Evolutionary conservation across 768 basidiomycete genomes (phyloP).

Genomic region (Auriscalpium vulgare): DNA sequence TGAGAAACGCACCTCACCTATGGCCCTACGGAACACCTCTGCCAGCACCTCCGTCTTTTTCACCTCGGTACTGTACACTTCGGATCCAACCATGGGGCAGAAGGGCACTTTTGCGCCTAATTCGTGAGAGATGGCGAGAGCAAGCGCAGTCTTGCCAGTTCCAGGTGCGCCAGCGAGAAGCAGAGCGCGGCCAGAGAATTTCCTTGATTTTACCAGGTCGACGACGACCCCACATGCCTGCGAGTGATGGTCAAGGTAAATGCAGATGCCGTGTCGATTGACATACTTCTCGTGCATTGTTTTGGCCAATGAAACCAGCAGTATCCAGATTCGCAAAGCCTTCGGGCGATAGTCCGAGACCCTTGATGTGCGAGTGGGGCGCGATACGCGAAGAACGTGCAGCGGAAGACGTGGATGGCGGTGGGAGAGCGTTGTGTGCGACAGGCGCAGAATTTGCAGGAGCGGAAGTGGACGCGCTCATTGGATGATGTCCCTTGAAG

Average conservation of each 20-base stretch:
- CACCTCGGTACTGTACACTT: constrained; percentile 94
- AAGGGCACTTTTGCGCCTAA: constrained; percentile 93
- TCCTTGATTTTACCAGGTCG: constrained; percentile 83
- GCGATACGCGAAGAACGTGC: constrained; percentile 74
- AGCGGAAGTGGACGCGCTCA: constrained; percentile 13
- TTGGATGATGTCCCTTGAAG: not conserved
- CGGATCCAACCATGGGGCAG: constrained; percentile 97
- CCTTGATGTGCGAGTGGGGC: constrained; percentile 95
- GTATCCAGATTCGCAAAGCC: constrained; percentile 66
- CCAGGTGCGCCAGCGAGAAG: constrained; percentile 93
- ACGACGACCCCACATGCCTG: constrained; percentile 90
- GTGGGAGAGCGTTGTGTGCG: constrained; percentile 63
- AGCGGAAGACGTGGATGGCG: constrained; percentile 53
- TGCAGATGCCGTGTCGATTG: not conserved
- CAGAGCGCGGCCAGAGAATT: constrained; percentile 89
- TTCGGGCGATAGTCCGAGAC: constrained; percentile 81
- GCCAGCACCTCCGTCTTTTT: constrained; percentile 99
- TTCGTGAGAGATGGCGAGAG: constrained; percentile 92
- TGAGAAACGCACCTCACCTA: constrained; percentile 52
- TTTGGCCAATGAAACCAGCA: constrained; percentile 89
- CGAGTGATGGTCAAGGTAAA: not conserved
- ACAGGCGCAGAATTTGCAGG: constrained; percentile 24
- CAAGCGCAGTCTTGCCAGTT: constrained; percentile 96
- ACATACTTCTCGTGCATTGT: constrained; percentile 79
- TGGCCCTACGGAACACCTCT: constrained; percentile 90